A percentile compares a stretch with the other conserved stretches of the same genome.
Evolutionary conservation across 371 early-diverging fungal species (phyloP).

Genomic region (Gilbertella persicaria): DNA sequence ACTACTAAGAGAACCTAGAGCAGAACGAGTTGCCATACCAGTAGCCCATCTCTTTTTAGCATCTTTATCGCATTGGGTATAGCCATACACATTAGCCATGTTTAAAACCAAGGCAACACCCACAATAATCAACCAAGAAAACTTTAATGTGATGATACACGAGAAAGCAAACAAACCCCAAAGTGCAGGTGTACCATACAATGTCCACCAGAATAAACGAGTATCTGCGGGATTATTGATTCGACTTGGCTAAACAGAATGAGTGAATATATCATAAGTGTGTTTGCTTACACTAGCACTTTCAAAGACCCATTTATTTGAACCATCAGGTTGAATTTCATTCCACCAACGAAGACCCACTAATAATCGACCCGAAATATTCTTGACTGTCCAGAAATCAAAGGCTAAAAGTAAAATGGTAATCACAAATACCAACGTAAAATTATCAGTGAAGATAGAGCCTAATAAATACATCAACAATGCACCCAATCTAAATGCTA

Average conservation of each 20-base stretch:
- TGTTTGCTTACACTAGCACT: constrained; percentile 71
- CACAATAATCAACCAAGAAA: constrained; percentile 85
- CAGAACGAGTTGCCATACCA: constrained; percentile 47
- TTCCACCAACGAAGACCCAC: constrained; percentile 99
- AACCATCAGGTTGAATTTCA: constrained; percentile 91
- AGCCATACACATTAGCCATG: constrained; percentile 92
- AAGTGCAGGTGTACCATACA: constrained; percentile 83
- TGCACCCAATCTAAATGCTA: constrained; percentile 82
- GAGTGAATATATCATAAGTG: neutral
- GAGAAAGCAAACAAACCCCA: constrained; percentile 86
- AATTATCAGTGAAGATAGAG: constrained; percentile 74
- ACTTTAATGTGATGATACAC: constrained; percentile 70
- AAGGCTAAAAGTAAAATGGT: constrained; percentile 89
- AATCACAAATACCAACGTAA: constrained; percentile 90
- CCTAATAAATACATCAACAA: constrained; percentile 84
- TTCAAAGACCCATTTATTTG: constrained; percentile 95
- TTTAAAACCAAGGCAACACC: constrained; percentile 83
- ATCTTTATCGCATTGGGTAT: constrained; percentile 93
- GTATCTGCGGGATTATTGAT: constrained; percentile 84
- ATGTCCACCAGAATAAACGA: constrained; percentile 87
- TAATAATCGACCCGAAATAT: constrained; percentile 92
- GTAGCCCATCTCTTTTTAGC: constrained; percentile 73
- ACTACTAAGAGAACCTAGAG: constrained; percentile 41
- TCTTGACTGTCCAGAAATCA: constrained; percentile 99
- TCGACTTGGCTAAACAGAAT: constrained; percentile 56